Base-by-base conservation (phyloP, 495 filamentous ascomycete genomes). In the Beverwykella pulmonaria region DNA sequence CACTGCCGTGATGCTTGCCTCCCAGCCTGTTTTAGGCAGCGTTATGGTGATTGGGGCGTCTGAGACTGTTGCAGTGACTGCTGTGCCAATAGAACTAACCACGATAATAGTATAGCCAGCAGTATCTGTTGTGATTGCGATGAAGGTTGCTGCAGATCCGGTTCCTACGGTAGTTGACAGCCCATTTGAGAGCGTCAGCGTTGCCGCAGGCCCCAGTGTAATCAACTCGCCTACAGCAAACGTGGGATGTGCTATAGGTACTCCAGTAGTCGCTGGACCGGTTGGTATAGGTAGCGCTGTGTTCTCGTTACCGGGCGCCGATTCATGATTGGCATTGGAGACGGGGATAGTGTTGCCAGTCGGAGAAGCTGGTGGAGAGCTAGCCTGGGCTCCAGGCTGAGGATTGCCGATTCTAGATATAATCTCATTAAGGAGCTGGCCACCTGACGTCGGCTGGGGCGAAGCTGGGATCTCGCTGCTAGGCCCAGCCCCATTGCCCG, bases 131-230 rank as follows among this genome's bases (percentile, higher is more conserved):
- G 44, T 63, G 9, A 68, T 10, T 7, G 20, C 47, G 7, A 68
- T 27, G 15, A 52, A 55, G 17, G 65, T 68, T 6, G 46, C 23
- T 2, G 22, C 20, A 26, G 50, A 19, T 6, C 57, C 50, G 0
- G 36, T 27, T 3, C 59, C 59, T n/a, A 68, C 30, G 15, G 65
- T 63, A 4, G 65, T 68, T 1, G 65, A 63, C 20, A 68, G 52
- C 29, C 65, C 65, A 12, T 59, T 59, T 39, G 65, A 62, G n/a
- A 68, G 59, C 1, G 59, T 63, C n/a, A 68, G 22, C 6, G 39
- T 44, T 2, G 29, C 52, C 6, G 30, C 36, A 9, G 32, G 7
- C 1, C 49, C 64, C n/a, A 67, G 49, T 5, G 64, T 67, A 10
- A 68, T 63, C 17, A 59, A 12, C 22, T 46, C 25, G 19, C 17